Evolutionary conservation across 176 grass and related monocot genomes (phyloP).

Genomic region (Bolboschoenus planiculmis): DNA sequence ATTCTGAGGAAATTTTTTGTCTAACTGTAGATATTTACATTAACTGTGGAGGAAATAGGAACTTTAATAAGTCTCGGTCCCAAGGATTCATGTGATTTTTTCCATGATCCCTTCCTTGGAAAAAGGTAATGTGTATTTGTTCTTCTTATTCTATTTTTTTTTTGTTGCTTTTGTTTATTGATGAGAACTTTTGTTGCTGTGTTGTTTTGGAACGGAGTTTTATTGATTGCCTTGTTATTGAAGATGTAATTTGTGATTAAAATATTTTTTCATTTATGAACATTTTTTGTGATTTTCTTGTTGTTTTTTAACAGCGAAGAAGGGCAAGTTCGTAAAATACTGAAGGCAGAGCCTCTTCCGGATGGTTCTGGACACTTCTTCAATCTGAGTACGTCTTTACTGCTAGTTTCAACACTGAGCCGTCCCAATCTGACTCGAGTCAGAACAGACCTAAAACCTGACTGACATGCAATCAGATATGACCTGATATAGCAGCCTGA

Average conservation of each 20-base stretch:
- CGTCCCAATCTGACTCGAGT: background rate
- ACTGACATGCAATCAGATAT: background rate
- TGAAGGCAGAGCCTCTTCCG: slow-evolving; percentile 88
- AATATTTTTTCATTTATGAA: background rate
- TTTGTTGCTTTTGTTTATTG: background rate
- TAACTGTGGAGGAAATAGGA: slow-evolving; percentile 78
- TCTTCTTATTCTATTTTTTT: background rate
- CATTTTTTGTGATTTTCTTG: background rate
- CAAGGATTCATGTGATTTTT: slow-evolving; percentile 89
- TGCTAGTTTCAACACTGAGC: background rate
- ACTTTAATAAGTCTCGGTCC: slow-evolving; percentile 61
- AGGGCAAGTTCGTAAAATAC: slow-evolving; percentile 82
- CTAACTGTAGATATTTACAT: slow-evolving; percentile 54
- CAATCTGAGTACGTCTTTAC: slow-evolving; percentile 69
- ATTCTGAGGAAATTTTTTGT: background rate
- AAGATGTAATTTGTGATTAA: background rate
- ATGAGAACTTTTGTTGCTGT: background rate
- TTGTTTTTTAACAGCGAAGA: slow-evolving; percentile 55
- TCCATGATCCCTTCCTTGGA: slow-evolving; percentile 88
- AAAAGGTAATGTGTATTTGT: slow-evolving; percentile 37
- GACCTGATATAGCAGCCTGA: background rate
- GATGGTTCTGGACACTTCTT: slow-evolving; percentile 94
- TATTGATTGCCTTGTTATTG: background rate
- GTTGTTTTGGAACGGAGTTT: background rate
- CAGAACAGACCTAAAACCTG: background rate